phyloP scores from a whole-genome alignment of 2,329 filamentous ascomycete genomes.

The Diaporthe helianthi region DNA sequence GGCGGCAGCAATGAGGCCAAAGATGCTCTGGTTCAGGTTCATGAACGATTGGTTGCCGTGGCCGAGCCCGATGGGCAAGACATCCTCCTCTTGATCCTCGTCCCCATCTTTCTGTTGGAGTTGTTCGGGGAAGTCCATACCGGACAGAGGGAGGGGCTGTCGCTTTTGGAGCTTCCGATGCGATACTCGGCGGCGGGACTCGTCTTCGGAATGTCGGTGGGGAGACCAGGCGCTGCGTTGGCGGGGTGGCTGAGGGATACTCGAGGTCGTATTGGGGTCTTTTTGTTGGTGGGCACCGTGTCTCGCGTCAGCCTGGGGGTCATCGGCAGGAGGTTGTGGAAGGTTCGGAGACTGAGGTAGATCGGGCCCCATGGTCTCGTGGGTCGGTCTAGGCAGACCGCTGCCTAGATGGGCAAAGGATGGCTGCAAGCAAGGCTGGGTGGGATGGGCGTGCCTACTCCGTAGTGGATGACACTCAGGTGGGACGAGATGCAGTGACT shows the following conservation, averaged over 20 bases:
- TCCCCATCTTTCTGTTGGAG: slow-evolving; percentile 57
- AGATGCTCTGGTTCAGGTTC: slow-evolving; percentile 94
- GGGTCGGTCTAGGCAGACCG: slow-evolving; percentile 30
- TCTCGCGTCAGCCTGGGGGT: not conserved
- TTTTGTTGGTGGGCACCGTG: slow-evolving; percentile 16
- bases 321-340: slow-evolving; percentile 25
- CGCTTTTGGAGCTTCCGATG: slow-evolving; percentile 54
- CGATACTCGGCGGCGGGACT: slow-evolving; percentile 46
- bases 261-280: slow-evolving; percentile 15
- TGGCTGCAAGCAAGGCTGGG: slow-evolving; percentile 30
- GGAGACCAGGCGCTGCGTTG: slow-evolving; percentile 32
- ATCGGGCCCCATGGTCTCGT: slow-evolving; percentile 31
- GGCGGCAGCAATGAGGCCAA: slow-evolving; percentile 88
- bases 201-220: slow-evolving; percentile 42
- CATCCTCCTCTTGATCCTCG: slow-evolving; percentile 57
- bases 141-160: slow-evolving; percentile 41
- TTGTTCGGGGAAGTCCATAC: slow-evolving; percentile 61
- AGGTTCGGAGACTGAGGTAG: slow-evolving; percentile 16
- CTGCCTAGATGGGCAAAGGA: slow-evolving; percentile 28
- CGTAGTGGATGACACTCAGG: slow-evolving; percentile 22
- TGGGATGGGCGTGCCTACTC: not conserved
- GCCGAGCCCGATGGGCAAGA: slow-evolving; percentile 55
- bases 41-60: slow-evolving; percentile 51
- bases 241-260: slow-evolving; percentile 16
- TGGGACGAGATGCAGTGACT: slow-evolving; percentile 31